Evolutionary conservation across 1,139 yeast genomes (phyloP), one percentile per base, ranked within the genome.

Genomic region (Pneumocystis oryctolagi): DNA sequence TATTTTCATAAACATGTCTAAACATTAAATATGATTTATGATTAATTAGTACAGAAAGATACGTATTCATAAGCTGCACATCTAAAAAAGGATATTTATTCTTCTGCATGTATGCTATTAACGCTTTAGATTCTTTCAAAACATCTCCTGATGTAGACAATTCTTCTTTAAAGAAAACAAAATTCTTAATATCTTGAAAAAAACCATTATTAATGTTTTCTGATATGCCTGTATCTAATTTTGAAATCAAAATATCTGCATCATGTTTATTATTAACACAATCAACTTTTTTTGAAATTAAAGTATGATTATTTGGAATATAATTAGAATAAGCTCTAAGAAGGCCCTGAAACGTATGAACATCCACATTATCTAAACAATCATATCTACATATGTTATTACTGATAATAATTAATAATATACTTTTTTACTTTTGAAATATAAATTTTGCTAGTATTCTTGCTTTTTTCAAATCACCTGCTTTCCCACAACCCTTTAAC

Each of bases 291-390:
- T 42, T 28, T 16, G n/a, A 20, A 37, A 30, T 18, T 20, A 5
- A 18, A 60, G 18, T 18, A 28, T n/a, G 42, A 32, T 64, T 40
- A 59, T 63, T 18, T 32, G 55, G 55, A 25, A 42, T 34, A 62
- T 62, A 35, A 9, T 34, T 40, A 14, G 65, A 65, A 60, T 64
- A 64, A 14, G 62, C 56, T 18, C 65, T 60, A 37, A 64, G 62
- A 6, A 64, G 42, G 14, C 53, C 57, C 40, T 64, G 65, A 58
- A 35, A 64, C 18, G 65, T 60, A 16, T 30, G 34, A 25, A 59
- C 61, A 57, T 64, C 61, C 14, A 62, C 62, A 20, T 57, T 30
- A 58, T 62, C 37, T 40, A 40, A 30, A 53, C 40, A 2, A 25
- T 59, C 25, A 25, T 8, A 3, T 62, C 62, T 28, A 59, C 40